Evolutionary conservation across 768 basidiomycete genomes (phyloP).

Genomic region (Leccinum longicurvipes): DNA sequence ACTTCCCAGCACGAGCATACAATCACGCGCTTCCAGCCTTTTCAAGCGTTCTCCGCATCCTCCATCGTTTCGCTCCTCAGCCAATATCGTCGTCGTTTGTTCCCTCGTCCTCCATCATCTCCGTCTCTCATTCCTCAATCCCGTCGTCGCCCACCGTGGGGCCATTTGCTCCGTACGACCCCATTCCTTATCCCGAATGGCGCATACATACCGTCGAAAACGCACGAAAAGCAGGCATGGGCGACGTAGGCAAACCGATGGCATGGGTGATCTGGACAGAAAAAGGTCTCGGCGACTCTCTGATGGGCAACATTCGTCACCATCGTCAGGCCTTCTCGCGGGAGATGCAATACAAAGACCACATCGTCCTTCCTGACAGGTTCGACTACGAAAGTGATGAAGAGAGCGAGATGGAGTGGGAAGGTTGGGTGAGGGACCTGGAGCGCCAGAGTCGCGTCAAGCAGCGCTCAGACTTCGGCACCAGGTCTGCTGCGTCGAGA

Average conservation of each 20-base stretch:
- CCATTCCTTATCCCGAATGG: constrained; percentile 68
- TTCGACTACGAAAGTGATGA: constrained; percentile 38
- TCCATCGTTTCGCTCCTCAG: constrained; percentile 42
- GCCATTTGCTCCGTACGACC: constrained; percentile 29
- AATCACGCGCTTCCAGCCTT: constrained; percentile 34
- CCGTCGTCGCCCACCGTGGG: neutral
- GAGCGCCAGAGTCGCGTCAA: constrained; percentile 34
- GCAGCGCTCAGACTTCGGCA: constrained; percentile 5
- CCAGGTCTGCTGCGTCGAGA: neutral
- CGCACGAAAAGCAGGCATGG: constrained; percentile 56
- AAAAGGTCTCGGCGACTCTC: constrained; percentile 15
- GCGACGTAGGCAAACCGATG: constrained; percentile 54
- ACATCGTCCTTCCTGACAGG: constrained; percentile 6
- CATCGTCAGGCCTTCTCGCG: constrained; percentile 23
- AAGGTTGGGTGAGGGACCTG: constrained; percentile 61
- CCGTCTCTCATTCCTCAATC: constrained; percentile 44
- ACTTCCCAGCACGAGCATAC: neutral
- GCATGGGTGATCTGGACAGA: constrained; percentile 42
- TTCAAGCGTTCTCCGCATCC: constrained; percentile 48
- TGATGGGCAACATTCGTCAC: constrained; percentile 20
- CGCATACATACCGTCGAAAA: constrained; percentile 45
- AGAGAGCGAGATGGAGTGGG: constrained; percentile 62
- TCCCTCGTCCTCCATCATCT: constrained; percentile 45
- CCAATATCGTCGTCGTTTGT: constrained; percentile 43
- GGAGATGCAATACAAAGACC: constrained; percentile 23